Evolutionary conservation across 148 eudicot genomes (phyloP).

Genomic region (Salicornia ramosissima): DNA sequence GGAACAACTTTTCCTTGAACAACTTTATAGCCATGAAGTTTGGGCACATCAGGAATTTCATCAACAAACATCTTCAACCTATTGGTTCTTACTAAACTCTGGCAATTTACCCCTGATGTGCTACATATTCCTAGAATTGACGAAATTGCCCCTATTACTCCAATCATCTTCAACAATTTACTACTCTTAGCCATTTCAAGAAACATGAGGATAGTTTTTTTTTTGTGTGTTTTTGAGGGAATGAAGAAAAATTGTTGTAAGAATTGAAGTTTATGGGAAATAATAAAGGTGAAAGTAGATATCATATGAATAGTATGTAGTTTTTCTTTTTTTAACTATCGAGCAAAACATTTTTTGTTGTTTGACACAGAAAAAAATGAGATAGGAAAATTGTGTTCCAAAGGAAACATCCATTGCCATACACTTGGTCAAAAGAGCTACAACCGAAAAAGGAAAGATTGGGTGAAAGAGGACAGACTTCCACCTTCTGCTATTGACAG

Average conservation of each 20-base stretch:
- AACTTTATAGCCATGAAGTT: constrained; percentile 39
- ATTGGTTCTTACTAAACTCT: neutral
- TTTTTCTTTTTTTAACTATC: too few species aligned
- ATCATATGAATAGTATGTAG: neutral
- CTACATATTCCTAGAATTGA: neutral
- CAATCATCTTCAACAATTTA: neutral
- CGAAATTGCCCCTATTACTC: neutral
- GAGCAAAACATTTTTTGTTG: too few species aligned
- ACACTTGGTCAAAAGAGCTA: too few species aligned
- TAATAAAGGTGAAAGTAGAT: neutral
- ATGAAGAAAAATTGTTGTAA: neutral
- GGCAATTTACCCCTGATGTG: neutral
- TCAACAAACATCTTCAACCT: constrained; percentile 66
- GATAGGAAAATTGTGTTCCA: too few species aligned
- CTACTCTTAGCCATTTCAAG: neutral
- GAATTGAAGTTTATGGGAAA: neutral
- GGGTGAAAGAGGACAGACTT: too few species aligned
- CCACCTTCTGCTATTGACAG: too few species aligned
- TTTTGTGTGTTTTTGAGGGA: neutral
- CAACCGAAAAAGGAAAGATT: too few species aligned
- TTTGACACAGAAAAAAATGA: too few species aligned
- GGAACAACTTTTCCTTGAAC: constrained; percentile 34
- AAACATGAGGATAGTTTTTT: neutral
- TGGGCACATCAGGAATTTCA: constrained; percentile 58
- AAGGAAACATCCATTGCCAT: too few species aligned